Evolutionary conservation across 192 early-diverging fungal genomes (phyloP).

Genomic region (Mortierella hygrophila): DNA sequence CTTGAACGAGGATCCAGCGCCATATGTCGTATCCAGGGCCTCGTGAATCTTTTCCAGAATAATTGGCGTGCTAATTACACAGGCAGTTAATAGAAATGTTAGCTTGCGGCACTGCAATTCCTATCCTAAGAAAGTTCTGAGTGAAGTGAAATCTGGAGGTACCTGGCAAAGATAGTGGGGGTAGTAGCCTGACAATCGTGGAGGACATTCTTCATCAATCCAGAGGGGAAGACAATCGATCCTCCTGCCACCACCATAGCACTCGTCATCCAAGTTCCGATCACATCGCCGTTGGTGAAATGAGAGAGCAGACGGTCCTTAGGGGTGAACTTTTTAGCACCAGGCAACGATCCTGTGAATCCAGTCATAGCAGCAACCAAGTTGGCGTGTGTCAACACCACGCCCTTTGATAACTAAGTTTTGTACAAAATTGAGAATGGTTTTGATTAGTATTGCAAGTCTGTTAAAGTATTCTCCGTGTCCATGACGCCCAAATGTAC

Average conservation of each 20-base stretch:
- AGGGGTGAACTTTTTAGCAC: constrained; percentile 20
- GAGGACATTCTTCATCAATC: constrained; percentile 52
- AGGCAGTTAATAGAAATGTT: neutral
- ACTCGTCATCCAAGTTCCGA: constrained; percentile 37
- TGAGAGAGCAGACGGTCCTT: constrained; percentile 46
- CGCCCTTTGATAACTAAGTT: constrained; percentile 77
- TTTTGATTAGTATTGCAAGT: too few relatives aligned
- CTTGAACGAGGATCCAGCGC: constrained; percentile 37
- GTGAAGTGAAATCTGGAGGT: neutral
- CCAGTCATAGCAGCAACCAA: constrained; percentile 73
- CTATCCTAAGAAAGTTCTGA: neutral
- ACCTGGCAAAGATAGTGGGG: constrained; percentile 53
- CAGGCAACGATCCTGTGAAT: constrained; percentile 28
- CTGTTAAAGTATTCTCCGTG: neutral
- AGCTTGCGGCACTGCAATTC: too few relatives aligned
- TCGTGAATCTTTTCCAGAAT: constrained; percentile 52
- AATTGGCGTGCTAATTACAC: constrained; percentile 32
- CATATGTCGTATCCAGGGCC: constrained; percentile 44
- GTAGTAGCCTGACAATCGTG: constrained; percentile 36
- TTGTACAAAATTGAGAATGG: neutral
- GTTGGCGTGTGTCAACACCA: constrained; percentile 85
- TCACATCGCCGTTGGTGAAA: constrained; percentile 50
- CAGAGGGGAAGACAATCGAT: constrained; percentile 37
- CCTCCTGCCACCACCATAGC: constrained; percentile 40
- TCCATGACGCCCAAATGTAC: neutral